These are phyloP conservation scores for Alloascoidea africana DNA, from an alignment of 805 yeast species.

Conservation along the genomic window DNA sequence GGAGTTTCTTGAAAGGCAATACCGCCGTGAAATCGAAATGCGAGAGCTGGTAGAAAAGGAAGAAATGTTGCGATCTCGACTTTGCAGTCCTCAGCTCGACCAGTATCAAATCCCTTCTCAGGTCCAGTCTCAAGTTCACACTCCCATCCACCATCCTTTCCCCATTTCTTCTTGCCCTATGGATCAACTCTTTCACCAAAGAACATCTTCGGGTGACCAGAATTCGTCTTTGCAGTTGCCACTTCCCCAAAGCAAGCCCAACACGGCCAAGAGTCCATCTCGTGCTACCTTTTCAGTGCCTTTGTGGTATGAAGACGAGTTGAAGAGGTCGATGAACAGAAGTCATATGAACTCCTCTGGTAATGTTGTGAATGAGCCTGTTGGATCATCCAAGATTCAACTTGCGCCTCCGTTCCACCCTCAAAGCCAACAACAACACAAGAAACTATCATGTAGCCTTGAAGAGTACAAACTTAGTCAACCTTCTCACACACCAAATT, in stretches of 20 bases:
- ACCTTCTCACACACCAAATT: no score
- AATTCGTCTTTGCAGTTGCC: background rate
- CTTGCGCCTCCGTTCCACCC: no score
- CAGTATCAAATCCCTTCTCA: background rate
- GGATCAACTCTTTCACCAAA: background rate
- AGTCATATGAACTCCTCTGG: no score
- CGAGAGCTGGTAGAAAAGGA: background rate
- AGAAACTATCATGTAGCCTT: no score
- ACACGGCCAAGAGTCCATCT: background rate
- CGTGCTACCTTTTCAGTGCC: background rate
- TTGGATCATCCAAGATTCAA: no score
- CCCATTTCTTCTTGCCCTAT: no score
- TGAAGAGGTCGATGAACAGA: background rate
- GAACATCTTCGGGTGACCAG: background rate
- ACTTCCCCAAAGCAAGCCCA: background rate
- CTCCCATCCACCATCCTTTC: no score
- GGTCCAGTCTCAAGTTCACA: background rate
- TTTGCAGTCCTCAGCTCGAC: background rate
- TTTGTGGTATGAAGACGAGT: slow-evolving; percentile 1
- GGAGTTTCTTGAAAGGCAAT: no score
- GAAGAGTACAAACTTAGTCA: no score
- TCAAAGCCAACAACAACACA: no score
- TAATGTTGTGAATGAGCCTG: no score
- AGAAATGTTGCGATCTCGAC: background rate
- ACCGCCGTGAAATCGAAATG: no score